Conservation (phyloP, 73 alveolate genomes). For the Tetrahymena borealis region DNA sequence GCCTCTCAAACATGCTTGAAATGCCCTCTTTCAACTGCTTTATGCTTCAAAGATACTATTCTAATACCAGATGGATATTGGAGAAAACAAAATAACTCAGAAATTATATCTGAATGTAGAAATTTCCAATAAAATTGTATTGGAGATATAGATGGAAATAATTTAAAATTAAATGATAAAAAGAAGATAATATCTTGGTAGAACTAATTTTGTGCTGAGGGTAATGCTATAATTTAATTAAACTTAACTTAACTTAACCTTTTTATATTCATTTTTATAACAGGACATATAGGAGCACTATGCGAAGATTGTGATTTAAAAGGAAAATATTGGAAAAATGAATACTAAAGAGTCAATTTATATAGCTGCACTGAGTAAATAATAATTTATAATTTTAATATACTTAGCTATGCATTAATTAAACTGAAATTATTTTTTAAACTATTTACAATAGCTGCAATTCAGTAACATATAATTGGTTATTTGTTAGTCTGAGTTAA, state of each 20-base stretch:
- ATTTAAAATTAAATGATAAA: neutral
- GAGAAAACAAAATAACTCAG: neutral
- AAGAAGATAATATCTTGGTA: neutral
- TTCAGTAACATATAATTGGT: neutral
- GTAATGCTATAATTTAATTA: too few relatives aligned
- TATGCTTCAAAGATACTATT: neutral
- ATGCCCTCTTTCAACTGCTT: neutral
- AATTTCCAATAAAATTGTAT: neutral
- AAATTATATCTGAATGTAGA: neutral
- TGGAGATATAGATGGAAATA: neutral
- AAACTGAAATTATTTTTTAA: too few relatives aligned
- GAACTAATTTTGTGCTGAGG: neutral
- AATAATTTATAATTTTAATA: too few relatives aligned
- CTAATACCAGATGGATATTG: neutral
- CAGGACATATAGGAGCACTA: neutral
- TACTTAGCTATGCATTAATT: too few relatives aligned
- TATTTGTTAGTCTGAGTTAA: neutral
- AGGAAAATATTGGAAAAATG: neutral
- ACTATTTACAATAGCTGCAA: neutral
- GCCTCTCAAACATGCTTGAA: neutral
- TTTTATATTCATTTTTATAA: too few relatives aligned
- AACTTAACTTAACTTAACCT: too few relatives aligned
- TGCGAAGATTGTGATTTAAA: neutral
- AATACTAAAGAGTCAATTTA: neutral
- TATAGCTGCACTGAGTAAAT: neutral